phyloP scores from a whole-genome alignment of 1,284 basidiomycete genomes.

The Papiliotrema flavescens region DNA sequence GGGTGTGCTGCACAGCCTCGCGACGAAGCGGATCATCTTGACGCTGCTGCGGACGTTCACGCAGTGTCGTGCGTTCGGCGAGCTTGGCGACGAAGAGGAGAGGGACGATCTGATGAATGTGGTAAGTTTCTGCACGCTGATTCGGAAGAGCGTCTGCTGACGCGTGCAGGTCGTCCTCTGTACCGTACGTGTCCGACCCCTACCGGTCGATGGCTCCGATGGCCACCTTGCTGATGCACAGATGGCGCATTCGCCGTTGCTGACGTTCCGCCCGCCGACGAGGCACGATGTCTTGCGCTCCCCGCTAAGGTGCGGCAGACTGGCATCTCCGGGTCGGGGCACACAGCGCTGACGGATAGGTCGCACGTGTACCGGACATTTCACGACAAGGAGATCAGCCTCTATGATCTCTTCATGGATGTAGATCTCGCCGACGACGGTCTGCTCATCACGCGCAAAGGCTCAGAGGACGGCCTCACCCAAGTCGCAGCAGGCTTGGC shows the following conservation, averaged over 20 bases:
- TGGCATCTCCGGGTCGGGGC: background rate
- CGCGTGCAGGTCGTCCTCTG: slow-evolving; percentile 71
- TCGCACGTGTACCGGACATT: slow-evolving; percentile 34
- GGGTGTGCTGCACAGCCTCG: slow-evolving; percentile 61
- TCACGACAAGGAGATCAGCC: slow-evolving; percentile 26
- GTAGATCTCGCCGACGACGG: slow-evolving; percentile 15
- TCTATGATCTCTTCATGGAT: slow-evolving; percentile 22
- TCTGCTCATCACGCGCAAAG: slow-evolving; percentile 14
- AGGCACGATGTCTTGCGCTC: slow-evolving; percentile 32
- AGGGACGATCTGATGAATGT: slow-evolving; percentile 7
- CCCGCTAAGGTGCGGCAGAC: slow-evolving; percentile 17
- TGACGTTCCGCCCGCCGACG: slow-evolving; percentile 62
- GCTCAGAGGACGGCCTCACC: slow-evolving; percentile 14
- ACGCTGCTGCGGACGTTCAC: slow-evolving; percentile 67
- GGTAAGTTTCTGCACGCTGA: background rate
- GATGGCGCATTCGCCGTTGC: slow-evolving; percentile 53
- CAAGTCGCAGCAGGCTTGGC: slow-evolving; percentile 22
- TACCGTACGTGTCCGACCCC: slow-evolving; percentile 41
- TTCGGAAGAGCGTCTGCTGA: background rate
- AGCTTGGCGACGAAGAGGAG: slow-evolving; percentile 73
- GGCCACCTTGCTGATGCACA: slow-evolving; percentile 6
- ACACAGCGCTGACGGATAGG: slow-evolving; percentile 1
- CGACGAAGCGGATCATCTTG: slow-evolving; percentile 62
- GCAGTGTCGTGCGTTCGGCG: slow-evolving; percentile 76
- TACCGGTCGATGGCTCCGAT: too few relatives aligned